Evolutionary conservation across 2,329 filamentous ascomycete species (phyloP).

Genomic region (Sporothrix mexicana): DNA sequence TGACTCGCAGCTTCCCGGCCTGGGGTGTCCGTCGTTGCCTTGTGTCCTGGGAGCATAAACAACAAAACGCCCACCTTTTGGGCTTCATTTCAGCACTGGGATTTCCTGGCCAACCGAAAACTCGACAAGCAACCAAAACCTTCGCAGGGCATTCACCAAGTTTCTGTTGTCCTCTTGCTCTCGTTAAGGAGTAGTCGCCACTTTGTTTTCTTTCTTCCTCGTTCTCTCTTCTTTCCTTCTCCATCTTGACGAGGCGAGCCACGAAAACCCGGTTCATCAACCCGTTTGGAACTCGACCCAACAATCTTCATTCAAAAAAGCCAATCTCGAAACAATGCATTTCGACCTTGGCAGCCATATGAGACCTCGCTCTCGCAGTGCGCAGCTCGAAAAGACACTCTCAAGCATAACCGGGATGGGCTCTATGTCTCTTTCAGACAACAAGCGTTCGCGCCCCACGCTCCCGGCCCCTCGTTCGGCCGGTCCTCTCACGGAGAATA

Average conservation of each 20-base stretch:
- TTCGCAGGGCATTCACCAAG: not conserved
- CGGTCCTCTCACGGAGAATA: conserved; percentile 47
- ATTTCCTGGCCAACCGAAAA: conserved; percentile 10
- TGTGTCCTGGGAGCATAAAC: not conserved
- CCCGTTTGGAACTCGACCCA: not conserved
- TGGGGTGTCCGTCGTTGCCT: not conserved
- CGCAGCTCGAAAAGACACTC: conserved; percentile 53
- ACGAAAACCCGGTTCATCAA: not conserved
- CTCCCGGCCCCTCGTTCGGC: conserved; percentile 44
- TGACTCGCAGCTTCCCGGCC: not conserved
- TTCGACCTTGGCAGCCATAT: conserved; percentile 53
- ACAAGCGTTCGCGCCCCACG: conserved; percentile 39
- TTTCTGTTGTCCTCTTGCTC: not conserved
- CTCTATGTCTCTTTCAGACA: conserved; percentile 33
- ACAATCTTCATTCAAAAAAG: too few species aligned
- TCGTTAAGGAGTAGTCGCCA: not conserved
- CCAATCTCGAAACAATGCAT: conserved; percentile 42
- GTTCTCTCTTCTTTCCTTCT: not conserved
- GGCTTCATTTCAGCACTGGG: not conserved
- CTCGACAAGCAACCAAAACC: not conserved
- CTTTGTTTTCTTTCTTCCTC: not conserved
- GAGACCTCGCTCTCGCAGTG: conserved; percentile 55
- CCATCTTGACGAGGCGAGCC: not conserved
- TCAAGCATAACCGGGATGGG: conserved; percentile 33
- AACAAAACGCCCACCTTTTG: not conserved